Percentiles rank a stretch among this genome's conserved stretches.
Evolutionary conservation across 2,329 filamentous ascomycete species (phyloP).

Genomic region (Colletotrichum orbiculare): DNA sequence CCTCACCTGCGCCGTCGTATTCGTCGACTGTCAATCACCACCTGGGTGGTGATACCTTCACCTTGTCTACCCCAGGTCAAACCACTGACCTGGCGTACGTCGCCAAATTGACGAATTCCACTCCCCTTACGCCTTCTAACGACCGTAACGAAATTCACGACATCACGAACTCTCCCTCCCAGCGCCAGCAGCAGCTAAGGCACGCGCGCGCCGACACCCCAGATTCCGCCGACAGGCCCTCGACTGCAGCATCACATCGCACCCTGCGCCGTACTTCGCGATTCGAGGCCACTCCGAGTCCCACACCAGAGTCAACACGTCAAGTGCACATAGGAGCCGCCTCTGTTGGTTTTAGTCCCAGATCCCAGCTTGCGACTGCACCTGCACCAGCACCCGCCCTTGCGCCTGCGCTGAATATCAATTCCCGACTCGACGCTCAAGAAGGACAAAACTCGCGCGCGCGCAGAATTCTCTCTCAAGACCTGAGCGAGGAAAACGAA

Average conservation of each 20-base stretch:
- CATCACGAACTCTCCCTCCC: slow-evolving; percentile 50
- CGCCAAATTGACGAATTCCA: slow-evolving; percentile 60
- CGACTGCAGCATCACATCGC: slow-evolving; percentile 55
- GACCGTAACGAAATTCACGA: slow-evolving; percentile 68
- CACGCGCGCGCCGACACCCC: slow-evolving; percentile 49
- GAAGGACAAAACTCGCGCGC: slow-evolving; percentile 40
- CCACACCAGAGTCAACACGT: slow-evolving; percentile 49
- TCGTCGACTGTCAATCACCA: slow-evolving; percentile 43
- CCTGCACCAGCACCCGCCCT: slow-evolving; percentile 39
- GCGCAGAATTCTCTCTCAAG: slow-evolving; percentile 57
- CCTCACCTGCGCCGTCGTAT: slow-evolving; percentile 4
- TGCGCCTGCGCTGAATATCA: slow-evolving; percentile 28
- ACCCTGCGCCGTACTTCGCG: slow-evolving; percentile 63
- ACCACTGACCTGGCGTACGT: slow-evolving; percentile 48
- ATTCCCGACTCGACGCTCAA: slow-evolving; percentile 40
- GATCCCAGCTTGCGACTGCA: slow-evolving; percentile 49
- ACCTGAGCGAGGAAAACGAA: slow-evolving; percentile 59
- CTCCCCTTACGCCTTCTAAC: slow-evolving; percentile 53
- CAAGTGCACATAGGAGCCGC: slow-evolving; percentile 59
- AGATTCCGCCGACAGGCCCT: slow-evolving; percentile 53
- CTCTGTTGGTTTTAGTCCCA: slow-evolving; percentile 60
- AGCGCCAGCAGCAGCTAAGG: slow-evolving; percentile 58
- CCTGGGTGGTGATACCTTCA: slow-evolving; percentile 56
- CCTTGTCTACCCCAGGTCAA: slow-evolving; percentile 58
- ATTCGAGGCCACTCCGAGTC: slow-evolving; percentile 58